Base-by-base conservation (phyloP, 176 grass and related monocot species). In the Puya raimondii region DNA sequence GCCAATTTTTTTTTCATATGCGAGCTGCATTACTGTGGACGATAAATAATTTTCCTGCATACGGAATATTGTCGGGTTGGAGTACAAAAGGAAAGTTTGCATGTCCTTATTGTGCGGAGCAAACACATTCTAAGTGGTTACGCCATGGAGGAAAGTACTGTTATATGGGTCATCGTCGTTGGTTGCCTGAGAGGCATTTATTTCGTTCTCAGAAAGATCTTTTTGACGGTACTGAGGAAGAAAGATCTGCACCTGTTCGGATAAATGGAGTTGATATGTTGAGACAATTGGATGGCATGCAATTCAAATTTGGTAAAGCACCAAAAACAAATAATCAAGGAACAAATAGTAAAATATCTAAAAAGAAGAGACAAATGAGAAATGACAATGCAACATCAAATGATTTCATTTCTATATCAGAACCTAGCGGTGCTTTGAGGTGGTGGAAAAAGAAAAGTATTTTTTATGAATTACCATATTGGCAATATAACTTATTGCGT, bases 21-120 rank as follows among this genome's bases (percentile, higher is more conserved):
- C 71, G 42, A 49, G 71, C 64, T 0, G 27, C 51, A 1, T 16
- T 81, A 74, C 5, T 81, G 9, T 74, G 51, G 71, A 25, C 50
- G 3, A 74, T 74, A 10, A 27, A 74, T 81, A 25, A 75, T 9
- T 69, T 49, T 16, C 50, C 29, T 47, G 15, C 70, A 23, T 68
- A 68, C 18, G 51, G 23, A 0, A 48, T 25, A 2, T 11, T 67
- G 4, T 81, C 53, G 11, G 71, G 79, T 11, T 20, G 42, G 12
- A 74, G 50, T 16, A 70, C 71, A 11, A 81, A 74, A 69, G 50
- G 79, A 3, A 56, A 63, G 4, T 50, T 65, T 67, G 73, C 54
- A 64, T 82, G 66, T 23, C 18, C 51, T 4, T 20, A 16, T 69
- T 81, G 61, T 3, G 49, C 23, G 23, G 23, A 1, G 23, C 23